Percentiles rank a stretch among this genome's conserved stretches.
phyloP scores from a whole-genome alignment of 805 yeast species.

The Candida caryicola region DNA sequence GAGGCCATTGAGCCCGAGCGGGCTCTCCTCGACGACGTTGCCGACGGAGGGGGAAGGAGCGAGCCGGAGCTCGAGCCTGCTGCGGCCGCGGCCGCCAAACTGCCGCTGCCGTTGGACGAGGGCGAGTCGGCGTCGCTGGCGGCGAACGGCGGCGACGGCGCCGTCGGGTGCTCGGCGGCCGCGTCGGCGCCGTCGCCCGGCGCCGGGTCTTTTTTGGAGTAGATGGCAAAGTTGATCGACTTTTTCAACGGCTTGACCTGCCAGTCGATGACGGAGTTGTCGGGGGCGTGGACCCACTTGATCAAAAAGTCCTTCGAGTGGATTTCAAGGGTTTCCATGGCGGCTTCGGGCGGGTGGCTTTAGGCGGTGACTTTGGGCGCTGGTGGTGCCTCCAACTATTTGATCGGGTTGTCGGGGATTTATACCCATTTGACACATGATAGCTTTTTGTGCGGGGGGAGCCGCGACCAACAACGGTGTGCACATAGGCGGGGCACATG shows the following conservation, averaged over 20 bases:
- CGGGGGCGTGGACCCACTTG: conserved; percentile 84
- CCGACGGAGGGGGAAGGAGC: conserved; percentile 18
- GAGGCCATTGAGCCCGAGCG: conserved; percentile 32
- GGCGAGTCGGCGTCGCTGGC: conserved; percentile 1
- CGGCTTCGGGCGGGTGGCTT: too few relatives aligned
- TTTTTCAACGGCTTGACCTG: conserved; percentile 69
- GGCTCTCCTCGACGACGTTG: conserved; percentile 15
- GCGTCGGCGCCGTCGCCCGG: not conserved
- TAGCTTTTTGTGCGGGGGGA: not conserved
- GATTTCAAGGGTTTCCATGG: conserved; percentile 87
- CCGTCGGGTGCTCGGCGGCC: conserved; percentile 1
- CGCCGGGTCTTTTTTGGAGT: conserved; percentile 28
- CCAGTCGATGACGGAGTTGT: conserved; percentile 66
- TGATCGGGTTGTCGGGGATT: not conserved
- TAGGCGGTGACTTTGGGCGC: not conserved
- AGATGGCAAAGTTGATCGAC: conserved; percentile 41
- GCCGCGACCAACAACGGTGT: too few relatives aligned
- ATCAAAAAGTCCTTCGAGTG: conserved; percentile 86
- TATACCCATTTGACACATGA: not conserved
- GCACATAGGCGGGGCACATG: too few relatives aligned
- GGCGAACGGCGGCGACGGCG: conserved; percentile 7
- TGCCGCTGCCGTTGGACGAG: not conserved
- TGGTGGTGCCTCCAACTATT: not conserved
- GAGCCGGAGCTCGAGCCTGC: conserved; percentile 2
- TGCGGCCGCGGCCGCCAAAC: conserved; percentile 1